Evolutionary conservation across 2,329 filamentous ascomycete species (phyloP), one percentile per base, ranked within the genome.

Genomic region (Davidsoniella eucalypti): DNA sequence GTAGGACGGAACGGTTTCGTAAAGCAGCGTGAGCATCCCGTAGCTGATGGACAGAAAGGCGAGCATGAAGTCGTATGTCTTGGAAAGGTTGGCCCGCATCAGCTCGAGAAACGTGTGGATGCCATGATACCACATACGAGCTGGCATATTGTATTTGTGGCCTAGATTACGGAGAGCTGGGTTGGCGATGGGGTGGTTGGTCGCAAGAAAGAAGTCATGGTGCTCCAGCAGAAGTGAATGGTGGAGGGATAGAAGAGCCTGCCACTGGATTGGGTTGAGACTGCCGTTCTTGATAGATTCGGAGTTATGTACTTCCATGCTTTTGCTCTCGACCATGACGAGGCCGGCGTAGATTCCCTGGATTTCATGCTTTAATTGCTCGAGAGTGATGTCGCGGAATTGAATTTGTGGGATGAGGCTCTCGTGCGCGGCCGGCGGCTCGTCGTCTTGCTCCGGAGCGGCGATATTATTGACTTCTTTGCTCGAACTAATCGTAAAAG

Each of bases 41-140:
- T 95, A 96, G 0, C 87, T 82, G 14, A 90, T 64, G 55, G 93
- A 93, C 0, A 96, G 87, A 50, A 94, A 96, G 0, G 80, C 79
- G 0, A 94, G 67, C 87, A 96, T 95, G 50, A 93, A 84, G 46
- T 95, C 88, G 0, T 87, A 65, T 1, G 84, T 87, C 0, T 71
- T 72, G 0, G 88, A 90, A 0, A 94, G 67, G 2, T 80, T 75
- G 55, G 85, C 78, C 0, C 86, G 71, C 0, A 94, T 63, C 0
- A 93, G 62, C 56, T 94, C 86, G 0, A 94, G 69, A 52, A 92
- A 92, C 0, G 78, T 80, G 59, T 93, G 87, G 3, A 96, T 95
- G 0, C 85, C 90, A 57, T 94, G 85, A 0, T 86, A 73, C 92
- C 92, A 96, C 84, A 96, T 92, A 0, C 90, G 70, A 0, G 85